Evolutionary conservation across 768 basidiomycete species (phyloP), one percentile per base, ranked within the genome.

Genomic region (Boletus coccyginus): DNA sequence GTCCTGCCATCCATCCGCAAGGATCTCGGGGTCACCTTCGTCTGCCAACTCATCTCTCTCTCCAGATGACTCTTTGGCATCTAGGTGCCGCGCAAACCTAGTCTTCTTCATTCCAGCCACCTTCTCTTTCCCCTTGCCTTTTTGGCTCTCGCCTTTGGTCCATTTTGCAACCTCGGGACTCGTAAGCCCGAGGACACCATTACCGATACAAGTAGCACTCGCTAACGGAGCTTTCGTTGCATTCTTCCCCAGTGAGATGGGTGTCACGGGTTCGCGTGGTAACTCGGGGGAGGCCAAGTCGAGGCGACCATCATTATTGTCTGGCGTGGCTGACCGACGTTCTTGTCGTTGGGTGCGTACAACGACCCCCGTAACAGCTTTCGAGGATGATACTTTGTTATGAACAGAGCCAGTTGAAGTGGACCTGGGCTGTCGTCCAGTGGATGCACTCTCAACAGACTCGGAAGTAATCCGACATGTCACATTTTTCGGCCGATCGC

Each of bases 151-250:
- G 9, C 75, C 76, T 43, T 69, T 68, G n/a, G 80, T 73, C 84
- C 84, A 81, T 31, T 66, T 66, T 55, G 78, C 75, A 16, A 82
- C 76, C 53, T 85, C 83, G 5, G 83, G 84, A 21, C 79, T 79
- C 5, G 75, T 78, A n/a, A 81, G 69, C 16, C 79, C 78, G 17
- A 81, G 65, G 16, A 79, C 69, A 7, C 62, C 70, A 59, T 73
- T 58, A 27, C 56, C 55, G 16, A 47, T 54, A 32, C 53, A 40
- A 12, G 42, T 45, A 21, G 43, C 43, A 29, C 52, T 62, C 13
- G 43, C 50, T 6, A 42, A 21, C 6, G 58, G 58, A 39, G 53
- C 27, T 40, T 52, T 66, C 53, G 21, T 51, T 49, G 46, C 64
- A 60, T 53, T 62, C 63, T 64, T 70, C 53, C 53, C 62, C 46